These are phyloP conservation scores for Aureobasidium vineae DNA, from an alignment of 2,329 filamentous ascomycete species.

Conservation along the genomic window DNA sequence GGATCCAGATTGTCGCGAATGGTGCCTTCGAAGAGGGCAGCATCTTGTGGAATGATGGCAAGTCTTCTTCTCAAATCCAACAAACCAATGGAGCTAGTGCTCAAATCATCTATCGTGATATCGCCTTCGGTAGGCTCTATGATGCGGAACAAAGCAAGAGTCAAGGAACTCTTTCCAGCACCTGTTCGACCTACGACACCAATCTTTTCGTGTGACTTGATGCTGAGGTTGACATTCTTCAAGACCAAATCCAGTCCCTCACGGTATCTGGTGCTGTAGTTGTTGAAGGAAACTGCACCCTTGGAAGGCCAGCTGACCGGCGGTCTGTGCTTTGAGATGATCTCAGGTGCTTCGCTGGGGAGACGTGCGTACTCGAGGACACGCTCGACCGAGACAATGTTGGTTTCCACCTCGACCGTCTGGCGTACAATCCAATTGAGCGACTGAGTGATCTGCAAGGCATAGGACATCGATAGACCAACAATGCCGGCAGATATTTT, in stretches of 20 bases:
- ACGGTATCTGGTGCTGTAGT: conserved; percentile 92
- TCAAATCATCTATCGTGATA: conserved; percentile 84
- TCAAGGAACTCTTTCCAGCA: conserved; percentile 92
- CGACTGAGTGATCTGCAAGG: conserved; percentile 92
- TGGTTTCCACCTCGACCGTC: conserved; percentile 99
- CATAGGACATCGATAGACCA: conserved; percentile 95
- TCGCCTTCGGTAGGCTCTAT: conserved; percentile 82
- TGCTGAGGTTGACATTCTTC: conserved; percentile 86
- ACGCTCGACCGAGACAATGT: conserved; percentile 97
- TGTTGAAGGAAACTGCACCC: conserved; percentile 84
- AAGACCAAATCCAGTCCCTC: conserved; percentile 86
- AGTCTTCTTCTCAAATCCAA: conserved; percentile 83
- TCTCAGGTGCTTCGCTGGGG: conserved; percentile 90
- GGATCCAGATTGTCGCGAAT: conserved; percentile 95
- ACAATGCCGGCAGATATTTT: conserved; percentile 70
- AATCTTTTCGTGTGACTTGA: conserved; percentile 97
- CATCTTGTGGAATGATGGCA: conserved; percentile 97
- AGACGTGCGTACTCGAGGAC: conserved; percentile 92
- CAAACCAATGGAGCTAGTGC: conserved; percentile 87
- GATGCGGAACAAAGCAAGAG: conserved; percentile 88
- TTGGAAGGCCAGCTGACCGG: conserved; percentile 88
- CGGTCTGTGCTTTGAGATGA: conserved; percentile 82
- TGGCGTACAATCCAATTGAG: conserved; percentile 99
- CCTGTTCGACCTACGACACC: conserved; percentile 95
- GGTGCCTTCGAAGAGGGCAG: conserved; percentile 89